A percentile compares a stretch with the other conserved stretches of the same genome.
These are phyloP conservation scores for Thermomucor indicae-seudaticae DNA, from an alignment of 371 early-diverging fungal genomes.

Conservation along the genomic window DNA sequence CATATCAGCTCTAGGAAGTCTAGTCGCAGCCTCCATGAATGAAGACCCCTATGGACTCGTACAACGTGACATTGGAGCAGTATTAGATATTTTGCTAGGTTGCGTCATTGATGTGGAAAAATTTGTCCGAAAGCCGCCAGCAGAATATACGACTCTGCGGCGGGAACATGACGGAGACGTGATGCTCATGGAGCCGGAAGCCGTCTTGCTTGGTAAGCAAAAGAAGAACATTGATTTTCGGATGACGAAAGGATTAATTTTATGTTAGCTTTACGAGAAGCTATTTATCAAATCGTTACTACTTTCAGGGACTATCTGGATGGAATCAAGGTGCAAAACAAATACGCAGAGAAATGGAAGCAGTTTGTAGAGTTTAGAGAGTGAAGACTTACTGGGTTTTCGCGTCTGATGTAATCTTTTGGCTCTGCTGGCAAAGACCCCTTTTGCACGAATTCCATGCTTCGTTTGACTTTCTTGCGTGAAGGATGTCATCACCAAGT, in stretches of 20 bases:
- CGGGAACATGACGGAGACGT: slow-evolving; percentile 1
- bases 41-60: slow-evolving; percentile 56
- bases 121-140: slow-evolving; percentile 29
- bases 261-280: slow-evolving; percentile 39
- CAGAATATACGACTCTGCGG: slow-evolving; percentile 14
- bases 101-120: slow-evolving; percentile 33
- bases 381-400: no score
- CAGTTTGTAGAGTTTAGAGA: slow-evolving; percentile 42
- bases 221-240: background rate
- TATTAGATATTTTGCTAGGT: slow-evolving; percentile 44
- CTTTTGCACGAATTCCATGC: no score
- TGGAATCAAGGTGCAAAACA: slow-evolving; percentile 28
- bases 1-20: slow-evolving; percentile 45
- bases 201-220: slow-evolving; percentile 21
- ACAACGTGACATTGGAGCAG: slow-evolving; percentile 44
- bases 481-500: no score
- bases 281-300: slow-evolving; percentile 47
- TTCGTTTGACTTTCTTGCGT: no score
- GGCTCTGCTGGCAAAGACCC: no score
- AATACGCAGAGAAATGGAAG: slow-evolving; percentile 33
- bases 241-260: background rate
- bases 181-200: slow-evolving; percentile 20
- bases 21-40: slow-evolving; percentile 41
- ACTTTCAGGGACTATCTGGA: slow-evolving; percentile 36
- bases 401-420: no score